Conservation (phyloP, 192 early-diverging fungal species). For the Podila epicladia region DNA sequence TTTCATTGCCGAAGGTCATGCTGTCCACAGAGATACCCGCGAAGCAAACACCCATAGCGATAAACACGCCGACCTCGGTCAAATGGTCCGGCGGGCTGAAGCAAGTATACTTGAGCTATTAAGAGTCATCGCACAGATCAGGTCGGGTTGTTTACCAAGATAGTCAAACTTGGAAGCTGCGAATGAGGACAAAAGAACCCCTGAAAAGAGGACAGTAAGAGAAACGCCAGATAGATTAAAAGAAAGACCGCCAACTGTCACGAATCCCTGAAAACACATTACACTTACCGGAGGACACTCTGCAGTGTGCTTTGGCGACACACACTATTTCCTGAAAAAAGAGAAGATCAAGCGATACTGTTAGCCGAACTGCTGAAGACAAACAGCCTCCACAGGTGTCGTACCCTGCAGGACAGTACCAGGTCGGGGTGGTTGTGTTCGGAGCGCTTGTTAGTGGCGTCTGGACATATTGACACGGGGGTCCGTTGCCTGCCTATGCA, state of each 20-base stretch:
- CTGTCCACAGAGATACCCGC: constrained; percentile 66
- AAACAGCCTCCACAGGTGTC: neutral
- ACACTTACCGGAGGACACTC: constrained; percentile 16
- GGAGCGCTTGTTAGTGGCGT: constrained; percentile 11
- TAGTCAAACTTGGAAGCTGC: constrained; percentile 60
- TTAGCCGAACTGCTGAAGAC: too few relatives aligned
- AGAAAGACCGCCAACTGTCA: too few relatives aligned
- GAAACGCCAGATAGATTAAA: too few relatives aligned
- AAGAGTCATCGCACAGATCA: constrained; percentile 57
- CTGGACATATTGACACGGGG: constrained; percentile 38
- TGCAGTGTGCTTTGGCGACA: constrained; percentile 44
- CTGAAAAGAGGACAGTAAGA: too few relatives aligned
- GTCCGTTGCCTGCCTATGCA: constrained; percentile 20
- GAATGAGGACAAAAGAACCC: constrained; percentile 64
- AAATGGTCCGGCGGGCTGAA: constrained; percentile 41
- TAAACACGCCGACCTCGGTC: constrained; percentile 63
- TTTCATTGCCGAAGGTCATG: constrained; percentile 72
- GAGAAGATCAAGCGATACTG: too few relatives aligned
- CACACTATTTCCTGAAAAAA: constrained; percentile 20
- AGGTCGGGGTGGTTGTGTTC: constrained; percentile 26
- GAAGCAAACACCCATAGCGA: constrained; percentile 65
- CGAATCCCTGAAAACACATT: too few relatives aligned
- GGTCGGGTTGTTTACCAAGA: constrained; percentile 56
- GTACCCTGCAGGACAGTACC: constrained; percentile 47
- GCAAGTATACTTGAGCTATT: constrained; percentile 36